Conservation (phyloP, 768 basidiomycete genomes). For the Trametes elegans region DNA sequence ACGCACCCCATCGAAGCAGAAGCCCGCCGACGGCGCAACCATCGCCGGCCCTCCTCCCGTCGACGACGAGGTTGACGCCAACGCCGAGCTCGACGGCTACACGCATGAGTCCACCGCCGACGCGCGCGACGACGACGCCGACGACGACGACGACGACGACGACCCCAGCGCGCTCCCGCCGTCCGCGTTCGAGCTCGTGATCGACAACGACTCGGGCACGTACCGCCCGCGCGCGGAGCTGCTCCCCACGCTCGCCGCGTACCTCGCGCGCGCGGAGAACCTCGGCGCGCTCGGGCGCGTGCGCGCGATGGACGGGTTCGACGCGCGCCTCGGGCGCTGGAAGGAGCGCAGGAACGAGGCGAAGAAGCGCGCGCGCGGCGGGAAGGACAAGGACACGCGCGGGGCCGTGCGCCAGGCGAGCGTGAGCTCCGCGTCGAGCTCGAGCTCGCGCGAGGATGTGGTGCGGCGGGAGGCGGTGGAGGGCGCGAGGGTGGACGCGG, state of each 20-base stretch:
- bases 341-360: slow-evolving; percentile 31
- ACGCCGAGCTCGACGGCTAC: slow-evolving; percentile 1
- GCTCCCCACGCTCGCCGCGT: slow-evolving; percentile 37
- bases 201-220: slow-evolving; percentile 48
- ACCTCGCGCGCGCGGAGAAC: slow-evolving; percentile 33
- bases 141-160: slow-evolving; percentile 28
- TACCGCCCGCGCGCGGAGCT: slow-evolving; percentile 42
- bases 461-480: slow-evolving; percentile 13
- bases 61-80: neutral
- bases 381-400: slow-evolving; percentile 6
- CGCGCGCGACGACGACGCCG: slow-evolving; percentile 1
- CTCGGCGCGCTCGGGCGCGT: slow-evolving; percentile 39
- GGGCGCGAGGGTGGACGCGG: slow-evolving; percentile 8
- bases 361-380: slow-evolving; percentile 25
- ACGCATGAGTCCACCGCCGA: neutral
- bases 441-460: slow-evolving; percentile 12
- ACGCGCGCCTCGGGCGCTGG: slow-evolving; percentile 37
- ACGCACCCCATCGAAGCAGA: slow-evolving; percentile 7
- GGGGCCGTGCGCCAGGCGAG: slow-evolving; percentile 13
- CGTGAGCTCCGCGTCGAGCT: slow-evolving; percentile 12
- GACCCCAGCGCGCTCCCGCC: slow-evolving; percentile 12
- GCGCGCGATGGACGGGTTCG: slow-evolving; percentile 37
- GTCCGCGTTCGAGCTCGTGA: slow-evolving; percentile 41
- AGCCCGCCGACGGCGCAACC: neutral
- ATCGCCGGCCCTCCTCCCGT: no score